Evolutionary conservation across 164 flowering plant genomes (phyloP), one percentile per base, ranked within the genome.

Genomic region (Berberis thunbergii): DNA sequence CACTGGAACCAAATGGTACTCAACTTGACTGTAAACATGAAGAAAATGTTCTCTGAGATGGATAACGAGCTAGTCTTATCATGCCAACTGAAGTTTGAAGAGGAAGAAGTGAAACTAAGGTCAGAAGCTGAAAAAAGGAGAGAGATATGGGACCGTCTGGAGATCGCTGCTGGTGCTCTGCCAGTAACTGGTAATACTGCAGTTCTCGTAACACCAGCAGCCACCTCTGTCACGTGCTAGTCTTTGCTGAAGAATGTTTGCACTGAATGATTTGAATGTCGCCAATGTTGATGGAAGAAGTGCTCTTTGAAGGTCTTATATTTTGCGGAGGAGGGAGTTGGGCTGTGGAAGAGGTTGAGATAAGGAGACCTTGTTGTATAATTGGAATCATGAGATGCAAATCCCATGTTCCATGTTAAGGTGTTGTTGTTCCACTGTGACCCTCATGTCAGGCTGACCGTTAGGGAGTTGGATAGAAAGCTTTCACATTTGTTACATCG

Each of bases 1-100:
- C 98, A 94, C 70, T 94, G 98, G 98, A 94, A 91, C 75, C 97
- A 82, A 57, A 76, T 93, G 1, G 98, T 94, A 61, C 86, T 86
- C 54, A 86, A 89, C 77, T 68, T 89, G 44, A 91, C 87, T n/a
- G 40, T 82, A 13, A 89, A 87, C 49, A 85, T 94, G 44, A 77
- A 81, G 69, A 88, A 84, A 74, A 81, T 88, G 82, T 83, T 94
- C 45, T 45, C 77, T 3, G 98, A 91, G 71, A 87, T 94, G 91
- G 98, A 94, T 60, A 87, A 83, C 3, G 80, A 62, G 12, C 71
- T 94, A 46, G 78, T 87, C 73, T 48, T 64, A 40, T 60, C 81
- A 3, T 87, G 92, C 73, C 74, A 78, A 61, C 68, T 62, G 52
- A 84, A 74, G 52, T 84, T 69, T 56, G 72, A 71, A 67, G 86